Base-by-base conservation (phyloP, 805 yeast genomes). In the Ogataea siamensis region DNA sequence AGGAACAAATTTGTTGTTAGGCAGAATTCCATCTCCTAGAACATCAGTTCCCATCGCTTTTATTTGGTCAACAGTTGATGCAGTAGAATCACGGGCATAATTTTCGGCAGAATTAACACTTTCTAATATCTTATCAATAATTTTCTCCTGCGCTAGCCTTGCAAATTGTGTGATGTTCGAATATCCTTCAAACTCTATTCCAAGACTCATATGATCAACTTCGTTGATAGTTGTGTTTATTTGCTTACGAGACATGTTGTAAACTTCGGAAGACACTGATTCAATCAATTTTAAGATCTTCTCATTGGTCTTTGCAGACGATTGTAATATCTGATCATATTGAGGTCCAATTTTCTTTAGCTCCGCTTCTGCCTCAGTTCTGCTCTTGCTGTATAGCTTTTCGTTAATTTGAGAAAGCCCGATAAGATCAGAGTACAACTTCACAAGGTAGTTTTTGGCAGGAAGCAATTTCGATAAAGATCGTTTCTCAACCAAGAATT, bases 391-490 rank as follows among this genome's bases (percentile, higher is more conserved):
- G 47, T 79, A 74, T 10, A 74, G 63, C n/a, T 68, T 60, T 34
- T 77, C 70, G 56, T 89, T 93, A n/a, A 75, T 62, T 7, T 68
- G 62, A 0, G 94, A 72, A 14, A 93, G 66, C 1, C 65, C 62
- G 34, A 66, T 65, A 27, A 91, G 54, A 53, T 93, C 99, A 15
- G 60, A 59, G 28, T 85, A 71, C 9, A 89, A 55, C 51, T 88
- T 91, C 13, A 70, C 44, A 19, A 91, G 63, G 51, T 84, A 93
- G n/a, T 82, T 89, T 55, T 88, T 87, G 0, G 96, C 98, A 0
- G 99, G 99, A 23, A 87, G 73, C 10, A 93, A 67, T 57, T 93
- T 93, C 0, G 98, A 88, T 8, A 84, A 60, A 0, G 96, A 79
- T 53, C 99, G 74, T 53, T 89, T 93, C 49, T 91, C 95, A 15